Percentiles rank a stretch among this genome's conserved stretches.
Conservation (phyloP, 1,284 basidiomycete genomes). For the Mycosarcoma mackinlayi region DNA sequence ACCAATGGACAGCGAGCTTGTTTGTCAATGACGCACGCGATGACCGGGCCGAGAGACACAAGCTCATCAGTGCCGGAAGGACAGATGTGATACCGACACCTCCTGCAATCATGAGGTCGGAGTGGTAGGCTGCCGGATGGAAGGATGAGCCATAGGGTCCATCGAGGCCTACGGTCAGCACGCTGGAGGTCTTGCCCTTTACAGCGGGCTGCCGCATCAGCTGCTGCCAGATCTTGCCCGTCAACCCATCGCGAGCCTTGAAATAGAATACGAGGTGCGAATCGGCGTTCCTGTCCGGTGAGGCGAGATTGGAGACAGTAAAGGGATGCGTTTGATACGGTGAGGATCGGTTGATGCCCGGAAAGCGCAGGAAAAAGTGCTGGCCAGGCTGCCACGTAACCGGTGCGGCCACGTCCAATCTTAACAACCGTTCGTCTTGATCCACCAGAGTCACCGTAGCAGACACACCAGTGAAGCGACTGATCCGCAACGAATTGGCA, state of each 20-base stretch:
- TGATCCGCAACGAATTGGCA: conserved; percentile 33
- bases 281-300: conserved; percentile 16
- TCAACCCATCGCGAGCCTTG: conserved; percentile 47
- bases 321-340: conserved; percentile 60
- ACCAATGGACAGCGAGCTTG: conserved; percentile 29
- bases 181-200: conserved; percentile 16
- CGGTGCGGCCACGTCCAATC: conserved; percentile 41
- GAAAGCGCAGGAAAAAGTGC: conserved; percentile 63
- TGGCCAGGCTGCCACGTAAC: conserved; percentile 57
- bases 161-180: conserved; percentile 35
- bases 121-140: conserved; percentile 29
- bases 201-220: conserved; percentile 12
- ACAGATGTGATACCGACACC: conserved; percentile 53
- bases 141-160: conserved; percentile 56
- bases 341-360: conserved; percentile 28
- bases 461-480: conserved; percentile 26
- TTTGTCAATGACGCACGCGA: conserved; percentile 6
- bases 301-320: conserved; percentile 57
- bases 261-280: conserved; percentile 49
- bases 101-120: conserved; percentile 45
- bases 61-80: conserved; percentile 36
- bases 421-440: conserved; percentile 34
- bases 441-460: conserved; percentile 30
- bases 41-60: conserved; percentile 24
- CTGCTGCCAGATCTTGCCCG: conserved; percentile 26